Base-by-base conservation (phyloP, 768 basidiomycete species). In the Russula earlei region DNA sequence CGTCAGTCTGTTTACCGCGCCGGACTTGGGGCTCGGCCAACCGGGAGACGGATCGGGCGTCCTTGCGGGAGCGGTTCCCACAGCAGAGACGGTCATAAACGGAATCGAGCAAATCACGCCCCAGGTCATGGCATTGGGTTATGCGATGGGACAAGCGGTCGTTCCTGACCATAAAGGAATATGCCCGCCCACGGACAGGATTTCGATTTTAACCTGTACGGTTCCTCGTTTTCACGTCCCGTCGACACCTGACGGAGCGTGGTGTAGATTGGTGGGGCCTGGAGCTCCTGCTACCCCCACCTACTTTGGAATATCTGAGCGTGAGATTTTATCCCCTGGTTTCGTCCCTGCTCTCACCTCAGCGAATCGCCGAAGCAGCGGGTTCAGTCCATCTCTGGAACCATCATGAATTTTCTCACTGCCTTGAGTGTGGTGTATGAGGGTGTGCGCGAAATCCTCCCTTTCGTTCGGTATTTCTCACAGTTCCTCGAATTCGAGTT, bases 181-280 rank as follows among this genome's bases (percentile, higher is more conserved):
- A 44, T 76, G 82, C 62, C 88, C 86, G 3, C 90, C 89, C 0
- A 78, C 74, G 0, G 89, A 91, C 65, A 75, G 89, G 46, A 78
- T 91, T 67, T 88, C 85, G 11, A 77, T 85, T 22, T 70, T 91
- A 25, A 89, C 88, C 14, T 91, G 88, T 90, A 67, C 66, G 85
- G n/a, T n/a, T n/a, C 69, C 8, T 31, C 33, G 41, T 44, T 37
- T 52, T 52, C 1, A 10, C 5, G 20, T 42, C 29, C 20, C 42
- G 24, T 25, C 24, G 29, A 55, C 22, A 47, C 47, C 37, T 42
- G 52, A 8, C 52, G n/a, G n/a, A n/a, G n/a, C n/a, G n/a, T n/a
- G n/a, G 25, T 15, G 25, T 59, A 91, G 89, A 91, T 68, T 92
- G 91, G 91, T 94, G 91, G 91, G 91, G 91, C 14, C 72, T 89